A percentile compares a stretch with the other conserved stretches of the same genome.
phyloP scores from a whole-genome alignment of 2,329 filamentous ascomycete genomes.

The Colletotrichum spaethianum region DNA sequence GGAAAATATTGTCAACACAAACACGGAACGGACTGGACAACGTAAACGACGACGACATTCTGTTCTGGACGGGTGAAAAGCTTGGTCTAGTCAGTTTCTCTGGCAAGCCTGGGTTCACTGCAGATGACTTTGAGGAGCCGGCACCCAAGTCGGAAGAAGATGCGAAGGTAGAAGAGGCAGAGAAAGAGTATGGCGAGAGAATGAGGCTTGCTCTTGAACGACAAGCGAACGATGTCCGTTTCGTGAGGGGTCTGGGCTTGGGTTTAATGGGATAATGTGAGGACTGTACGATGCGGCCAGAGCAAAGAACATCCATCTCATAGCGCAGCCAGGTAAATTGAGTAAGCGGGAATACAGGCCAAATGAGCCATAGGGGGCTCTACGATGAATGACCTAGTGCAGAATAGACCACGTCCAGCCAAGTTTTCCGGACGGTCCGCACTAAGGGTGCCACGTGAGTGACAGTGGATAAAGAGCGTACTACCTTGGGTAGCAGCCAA shows the following conservation, averaged over 20 bases:
- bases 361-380: background rate
- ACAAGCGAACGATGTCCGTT: slow-evolving; percentile 85
- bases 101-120: slow-evolving; percentile 61
- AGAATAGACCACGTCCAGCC: background rate
- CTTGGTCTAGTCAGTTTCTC: slow-evolving; percentile 81
- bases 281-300: background rate
- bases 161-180: slow-evolving; percentile 66
- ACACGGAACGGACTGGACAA: slow-evolving; percentile 48
- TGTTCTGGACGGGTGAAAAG: slow-evolving; percentile 91
- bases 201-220: slow-evolving; percentile 83
- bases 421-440: background rate
- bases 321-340: background rate
- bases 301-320: background rate
- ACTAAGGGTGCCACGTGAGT: no score
- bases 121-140: slow-evolving; percentile 66
- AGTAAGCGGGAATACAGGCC: background rate
- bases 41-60: slow-evolving; percentile 75
- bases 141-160: slow-evolving; percentile 61
- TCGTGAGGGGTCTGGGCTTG: slow-evolving; percentile 75
- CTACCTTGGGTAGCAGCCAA: background rate
- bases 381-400: background rate
- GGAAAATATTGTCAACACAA: slow-evolving; percentile 80
- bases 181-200: slow-evolving; percentile 73
- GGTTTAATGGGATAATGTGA: slow-evolving; percentile 23
- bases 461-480: background rate